phyloP scores from a whole-genome alignment of 2,329 filamentous ascomycete species.

The Exophiala aquamarina region DNA sequence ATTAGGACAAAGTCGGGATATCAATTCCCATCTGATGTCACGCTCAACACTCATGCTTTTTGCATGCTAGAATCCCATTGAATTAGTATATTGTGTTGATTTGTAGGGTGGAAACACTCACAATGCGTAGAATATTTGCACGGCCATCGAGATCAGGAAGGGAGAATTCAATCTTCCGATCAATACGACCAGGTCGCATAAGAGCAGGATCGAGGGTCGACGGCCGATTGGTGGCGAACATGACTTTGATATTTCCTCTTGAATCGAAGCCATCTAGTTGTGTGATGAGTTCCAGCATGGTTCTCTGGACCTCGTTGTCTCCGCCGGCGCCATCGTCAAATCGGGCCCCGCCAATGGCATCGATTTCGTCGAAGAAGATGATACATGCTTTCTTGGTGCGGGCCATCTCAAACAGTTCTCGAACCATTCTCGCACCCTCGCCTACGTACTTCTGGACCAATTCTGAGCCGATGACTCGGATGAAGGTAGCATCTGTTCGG shows the following conservation, averaged over 20 bases:
- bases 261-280: conserved; percentile 96
- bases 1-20: conserved; percentile 94
- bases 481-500: conserved; percentile 96
- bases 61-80: conserved; percentile 61
- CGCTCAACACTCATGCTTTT: conserved; percentile 99
- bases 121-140: conserved; percentile 92
- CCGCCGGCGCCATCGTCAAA: conserved; percentile 96
- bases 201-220: conserved; percentile 94
- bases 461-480: conserved; percentile 96
- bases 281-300: conserved; percentile 96
- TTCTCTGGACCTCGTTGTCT: conserved; percentile 96
- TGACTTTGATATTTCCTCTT: conserved; percentile 97
- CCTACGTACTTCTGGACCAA: conserved; percentile 99
- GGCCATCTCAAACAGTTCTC: conserved; percentile 98
- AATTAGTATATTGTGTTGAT: background rate
- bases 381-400: conserved; percentile 99
- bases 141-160: conserved; percentile 95
- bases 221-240: conserved; percentile 97
- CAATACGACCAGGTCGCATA: conserved; percentile 95
- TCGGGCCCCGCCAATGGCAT: conserved; percentile 90
- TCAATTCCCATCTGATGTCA: conserved; percentile 98
- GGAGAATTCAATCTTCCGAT: conserved; percentile 98
- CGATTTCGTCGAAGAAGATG: conserved; percentile 99
- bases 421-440: conserved; percentile 96
- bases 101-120: background rate